Evolutionary conservation across 2,329 filamentous ascomycete genomes (phyloP).

Genomic region (Xylariaceae sp.): DNA sequence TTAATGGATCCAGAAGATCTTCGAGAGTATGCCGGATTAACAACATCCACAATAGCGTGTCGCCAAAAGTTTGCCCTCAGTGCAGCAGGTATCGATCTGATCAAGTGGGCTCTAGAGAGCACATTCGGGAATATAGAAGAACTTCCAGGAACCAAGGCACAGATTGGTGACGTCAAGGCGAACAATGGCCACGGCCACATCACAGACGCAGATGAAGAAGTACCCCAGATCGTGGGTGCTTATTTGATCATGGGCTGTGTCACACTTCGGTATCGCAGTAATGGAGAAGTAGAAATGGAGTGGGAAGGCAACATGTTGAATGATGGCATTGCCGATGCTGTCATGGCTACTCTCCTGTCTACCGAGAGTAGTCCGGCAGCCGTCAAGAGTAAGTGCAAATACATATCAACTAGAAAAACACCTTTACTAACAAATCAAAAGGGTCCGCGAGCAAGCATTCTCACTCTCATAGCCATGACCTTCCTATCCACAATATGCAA

Average conservation of each 20-base stretch:
- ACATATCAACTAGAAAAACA: constrained; percentile 1
- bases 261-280: constrained; percentile 69
- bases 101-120: constrained; percentile 89
- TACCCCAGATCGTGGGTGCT: constrained; percentile 50
- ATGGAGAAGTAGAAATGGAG: constrained; percentile 81
- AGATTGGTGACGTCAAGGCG: constrained; percentile 36
- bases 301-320: constrained; percentile 99
- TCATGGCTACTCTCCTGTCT: constrained; percentile 86
- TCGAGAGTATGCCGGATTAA: constrained; percentile 93
- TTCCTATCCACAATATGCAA: constrained; percentile 64
- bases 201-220: constrained; percentile 63
- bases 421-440: constrained; percentile 28
- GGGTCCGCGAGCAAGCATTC: constrained; percentile 57
- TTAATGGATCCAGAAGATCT: constrained; percentile 96
- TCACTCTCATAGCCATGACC: constrained; percentile 43
- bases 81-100: constrained; percentile 84
- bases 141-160: constrained; percentile 51
- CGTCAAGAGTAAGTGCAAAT: constrained; percentile 68
- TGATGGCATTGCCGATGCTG: constrained; percentile 94
- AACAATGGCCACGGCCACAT: constrained; percentile 32
- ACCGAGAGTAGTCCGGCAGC: constrained; percentile 93
- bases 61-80: constrained; percentile 85
- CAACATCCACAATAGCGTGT: constrained; percentile 89
- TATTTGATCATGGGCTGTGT: constrained; percentile 88
- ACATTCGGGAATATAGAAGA: constrained; percentile 86